phyloP scores from a whole-genome alignment of 805 yeast species.

The Torulaspora delbrueckii region DNA sequence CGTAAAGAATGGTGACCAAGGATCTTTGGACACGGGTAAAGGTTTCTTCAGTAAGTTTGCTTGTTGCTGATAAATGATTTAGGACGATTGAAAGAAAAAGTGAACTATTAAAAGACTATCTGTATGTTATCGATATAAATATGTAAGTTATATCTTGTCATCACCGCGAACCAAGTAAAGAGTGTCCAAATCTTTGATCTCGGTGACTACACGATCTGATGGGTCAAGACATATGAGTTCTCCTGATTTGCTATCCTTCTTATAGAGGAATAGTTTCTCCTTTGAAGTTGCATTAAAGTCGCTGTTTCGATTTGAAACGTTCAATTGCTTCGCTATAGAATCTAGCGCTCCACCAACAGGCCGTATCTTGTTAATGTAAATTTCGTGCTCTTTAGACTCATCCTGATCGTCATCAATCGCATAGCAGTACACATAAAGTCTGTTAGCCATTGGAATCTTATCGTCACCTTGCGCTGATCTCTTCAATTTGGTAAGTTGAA shows the following conservation, averaged over 20 bases:
- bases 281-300: slow-evolving; percentile 12
- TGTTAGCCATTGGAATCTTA: slow-evolving; percentile 25
- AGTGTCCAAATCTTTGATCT: slow-evolving; percentile 23
- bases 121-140: background rate
- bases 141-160: slow-evolving; percentile 4
- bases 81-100: background rate
- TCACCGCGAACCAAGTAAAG: slow-evolving; percentile 30
- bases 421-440: slow-evolving; percentile 27
- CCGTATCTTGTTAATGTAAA: slow-evolving; percentile 32
- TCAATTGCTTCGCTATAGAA: slow-evolving; percentile 25
- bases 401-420: slow-evolving; percentile 14
- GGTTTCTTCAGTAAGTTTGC: slow-evolving; percentile 36
- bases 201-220: slow-evolving; percentile 20
- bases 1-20: slow-evolving; percentile 14
- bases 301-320: slow-evolving; percentile 24
- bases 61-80: slow-evolving; percentile 26
- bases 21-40: slow-evolving; percentile 24
- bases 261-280: slow-evolving; percentile 28
- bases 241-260: slow-evolving; percentile 11
- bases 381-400: slow-evolving; percentile 10
- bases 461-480: slow-evolving; percentile 28
- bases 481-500: slow-evolving; percentile 19
- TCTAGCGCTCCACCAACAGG: slow-evolving; percentile 34
- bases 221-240: slow-evolving; percentile 9
- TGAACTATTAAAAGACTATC: background rate